Base-by-base conservation (phyloP, 306 rosid species). In the Quercus robur region DNA sequence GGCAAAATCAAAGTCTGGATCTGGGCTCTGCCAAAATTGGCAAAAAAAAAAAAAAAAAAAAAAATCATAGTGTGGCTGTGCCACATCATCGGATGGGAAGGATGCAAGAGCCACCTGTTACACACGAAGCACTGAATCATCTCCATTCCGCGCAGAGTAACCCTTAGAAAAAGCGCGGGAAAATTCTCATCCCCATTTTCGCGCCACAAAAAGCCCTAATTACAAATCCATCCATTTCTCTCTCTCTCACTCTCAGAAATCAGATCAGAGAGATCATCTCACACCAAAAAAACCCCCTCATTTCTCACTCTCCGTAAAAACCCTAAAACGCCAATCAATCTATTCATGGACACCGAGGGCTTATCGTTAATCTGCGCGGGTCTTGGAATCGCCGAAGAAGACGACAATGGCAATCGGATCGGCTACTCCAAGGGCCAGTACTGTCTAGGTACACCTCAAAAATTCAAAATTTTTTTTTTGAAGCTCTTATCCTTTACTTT, bases 301-400 rank as follows among this genome's bases (percentile, higher is more conserved):
- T 79, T n/a, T 61, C 19, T 46, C 71, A 25, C 46, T 20, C 49
- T 56, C 69, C 56, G 31, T 62, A 52, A 55, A 62, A 64, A 51
- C 28, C 78, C 21, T 33, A 28, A 21, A 15, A 35, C 6, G 6
- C 9, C 41, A 35, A 19, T 68, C 52, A 74, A 77, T 52, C 28
- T 66, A 12, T 67, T 35, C 74, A 90, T 90, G 95, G 97, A 88
- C 66, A 83, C 87, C 55, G 96, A 95, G 64, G 97, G 97, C 35
- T 86, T 95, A 72, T 95, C 94, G 13, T 77, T 78, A 80, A 90
- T 90, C 81, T 94, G 97, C 77, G 90, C 84, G 64, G 95, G 95
- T 35, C 84, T 95, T 18, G 99, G 99, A 57, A 20, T 74, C 69
- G 66, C 78, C 17, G 90, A 88, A 61, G 93, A 90, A 26, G 95